Evolutionary conservation across 257 asterid species (phyloP).

Genomic region (Perilla frutescens): DNA sequence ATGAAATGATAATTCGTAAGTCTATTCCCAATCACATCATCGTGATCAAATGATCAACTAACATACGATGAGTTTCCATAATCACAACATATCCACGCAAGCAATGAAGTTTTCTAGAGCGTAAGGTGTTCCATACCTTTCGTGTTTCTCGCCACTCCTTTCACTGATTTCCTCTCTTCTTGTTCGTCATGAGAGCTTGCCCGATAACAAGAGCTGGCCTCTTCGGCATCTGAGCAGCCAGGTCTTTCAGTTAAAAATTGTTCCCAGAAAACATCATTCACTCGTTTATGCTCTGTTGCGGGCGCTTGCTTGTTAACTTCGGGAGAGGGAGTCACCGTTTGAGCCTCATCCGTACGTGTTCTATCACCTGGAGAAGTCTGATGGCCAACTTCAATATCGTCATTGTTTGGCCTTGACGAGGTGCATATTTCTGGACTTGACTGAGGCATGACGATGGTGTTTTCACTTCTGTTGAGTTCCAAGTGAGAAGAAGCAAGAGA

Average conservation of each 20-base stretch:
- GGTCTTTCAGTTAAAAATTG: conserved; percentile 91
- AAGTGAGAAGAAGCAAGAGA: conserved; percentile 74
- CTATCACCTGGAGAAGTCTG: conserved; percentile 28
- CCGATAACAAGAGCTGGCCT: conserved; percentile 66
- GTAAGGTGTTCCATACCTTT: conserved; percentile 72
- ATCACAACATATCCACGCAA: not conserved
- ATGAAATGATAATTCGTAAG: not conserved
- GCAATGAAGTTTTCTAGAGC: conserved; percentile 41
- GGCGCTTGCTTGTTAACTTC: conserved; percentile 50
- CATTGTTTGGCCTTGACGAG: conserved; percentile 39
- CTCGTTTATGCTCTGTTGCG: conserved; percentile 51
- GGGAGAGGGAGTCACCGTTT: conserved; percentile 41
- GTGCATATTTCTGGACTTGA: conserved; percentile 45
- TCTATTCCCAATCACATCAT: not conserved
- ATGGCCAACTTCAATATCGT: conserved; percentile 35
- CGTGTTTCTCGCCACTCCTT: conserved; percentile 56
- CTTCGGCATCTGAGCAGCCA: conserved; percentile 79
- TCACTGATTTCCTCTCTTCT: conserved; percentile 51
- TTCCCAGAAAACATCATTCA: conserved; percentile 95
- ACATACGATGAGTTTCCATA: not conserved
- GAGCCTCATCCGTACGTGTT: conserved; percentile 37
- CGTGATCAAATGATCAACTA: not conserved
- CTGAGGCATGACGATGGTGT: conserved; percentile 39
- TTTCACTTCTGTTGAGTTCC: conserved; percentile 53
- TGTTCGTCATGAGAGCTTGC: conserved; percentile 48